Percentiles rank a stretch among this genome's conserved stretches.
These are phyloP conservation scores for Vanilla planifolia DNA, from an alignment of 106 monocot genomes.

Conservation along the genomic window DNA sequence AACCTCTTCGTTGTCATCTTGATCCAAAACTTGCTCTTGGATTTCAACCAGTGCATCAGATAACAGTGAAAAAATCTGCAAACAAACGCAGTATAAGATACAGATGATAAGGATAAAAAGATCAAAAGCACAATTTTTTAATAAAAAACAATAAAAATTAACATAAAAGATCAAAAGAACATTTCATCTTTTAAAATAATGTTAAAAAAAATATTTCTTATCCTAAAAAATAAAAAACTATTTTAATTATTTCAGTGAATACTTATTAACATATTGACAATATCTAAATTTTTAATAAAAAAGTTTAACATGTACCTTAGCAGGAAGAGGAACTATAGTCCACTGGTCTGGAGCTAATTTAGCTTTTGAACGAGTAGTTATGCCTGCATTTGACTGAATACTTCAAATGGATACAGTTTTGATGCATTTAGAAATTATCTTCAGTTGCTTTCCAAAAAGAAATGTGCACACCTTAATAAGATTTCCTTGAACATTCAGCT, in stretches of 20 bases:
- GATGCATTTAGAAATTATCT: background rate
- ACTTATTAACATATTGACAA: too few relatives aligned
- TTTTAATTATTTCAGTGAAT: too few relatives aligned
- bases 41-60: conserved; percentile 70
- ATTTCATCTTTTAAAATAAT: too few relatives aligned
- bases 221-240: too few relatives aligned
- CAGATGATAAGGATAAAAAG: background rate
- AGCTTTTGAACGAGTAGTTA: conserved; percentile 89
- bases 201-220: too few relatives aligned
- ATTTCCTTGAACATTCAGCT: conserved; percentile 71
- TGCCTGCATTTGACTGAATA: conserved; percentile 66
- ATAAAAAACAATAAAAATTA: too few relatives aligned
- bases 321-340: conserved; percentile 71
- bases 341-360: conserved; percentile 71
- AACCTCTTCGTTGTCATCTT: conserved; percentile 36
- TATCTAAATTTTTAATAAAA: too few relatives aligned
- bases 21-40: conserved; percentile 58
- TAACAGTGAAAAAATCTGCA: conserved; percentile 83
- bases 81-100: background rate
- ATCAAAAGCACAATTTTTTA: too few relatives aligned
- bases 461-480: conserved; percentile 55
- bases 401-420: conserved; percentile 8
- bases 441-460: conserved; percentile 1
- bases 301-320: conserved; percentile 48
- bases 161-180: too few relatives aligned